Percentiles rank a stretch among this genome's conserved stretches.
Evolutionary conservation across 2,329 filamentous ascomycete species (phyloP).

Genomic region (Thyridium curvatum): DNA sequence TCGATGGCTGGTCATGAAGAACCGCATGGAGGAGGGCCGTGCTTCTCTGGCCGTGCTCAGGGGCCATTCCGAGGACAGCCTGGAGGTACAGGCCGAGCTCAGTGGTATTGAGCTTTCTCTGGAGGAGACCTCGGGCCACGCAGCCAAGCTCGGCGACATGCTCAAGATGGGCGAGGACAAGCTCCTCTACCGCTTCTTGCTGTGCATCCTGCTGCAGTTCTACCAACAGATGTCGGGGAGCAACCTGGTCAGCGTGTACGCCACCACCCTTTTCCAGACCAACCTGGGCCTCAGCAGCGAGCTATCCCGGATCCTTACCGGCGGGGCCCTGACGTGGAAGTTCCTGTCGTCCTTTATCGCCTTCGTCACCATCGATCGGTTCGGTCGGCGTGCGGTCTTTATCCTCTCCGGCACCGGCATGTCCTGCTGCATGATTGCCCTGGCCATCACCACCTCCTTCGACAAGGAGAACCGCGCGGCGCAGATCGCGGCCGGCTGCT

Average conservation of each 20-base stretch:
- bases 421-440: slow-evolving; percentile 45
- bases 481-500: slow-evolving; percentile 44
- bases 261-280: slow-evolving; percentile 28
- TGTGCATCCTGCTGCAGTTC: slow-evolving; percentile 43
- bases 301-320: slow-evolving; percentile 31
- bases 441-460: slow-evolving; percentile 45
- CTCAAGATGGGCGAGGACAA: slow-evolving; percentile 43
- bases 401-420: slow-evolving; percentile 45
- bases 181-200: slow-evolving; percentile 41
- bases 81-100: slow-evolving; percentile 29
- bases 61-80: slow-evolving; percentile 25
- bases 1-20: slow-evolving; percentile 1
- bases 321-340: slow-evolving; percentile 48
- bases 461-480: slow-evolving; percentile 35
- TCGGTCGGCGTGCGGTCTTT: slow-evolving; percentile 42
- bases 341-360: slow-evolving; percentile 44
- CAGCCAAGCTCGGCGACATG: slow-evolving; percentile 32
- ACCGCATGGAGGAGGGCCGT: neutral
- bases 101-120: slow-evolving; percentile 38
- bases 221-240: slow-evolving; percentile 43
- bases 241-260: slow-evolving; percentile 41
- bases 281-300: slow-evolving; percentile 31
- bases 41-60: neutral
- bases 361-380: slow-evolving; percentile 42
- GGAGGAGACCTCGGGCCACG: slow-evolving; percentile 29